phyloP scores from a whole-genome alignment of 768 basidiomycete species.

The Baorangia bicolor region DNA sequence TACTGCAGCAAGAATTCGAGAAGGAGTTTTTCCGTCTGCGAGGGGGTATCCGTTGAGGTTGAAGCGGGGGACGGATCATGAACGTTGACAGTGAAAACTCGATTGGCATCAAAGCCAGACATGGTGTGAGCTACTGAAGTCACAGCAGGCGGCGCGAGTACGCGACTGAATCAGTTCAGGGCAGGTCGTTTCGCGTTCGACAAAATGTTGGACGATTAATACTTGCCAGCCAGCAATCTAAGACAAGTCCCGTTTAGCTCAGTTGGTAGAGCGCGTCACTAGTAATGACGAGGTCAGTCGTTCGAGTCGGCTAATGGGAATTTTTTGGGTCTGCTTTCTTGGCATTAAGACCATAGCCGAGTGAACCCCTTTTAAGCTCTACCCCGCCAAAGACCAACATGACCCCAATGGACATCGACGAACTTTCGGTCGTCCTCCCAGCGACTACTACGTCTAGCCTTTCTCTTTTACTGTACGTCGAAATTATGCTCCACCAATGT shows the following conservation, averaged over 20 bases:
- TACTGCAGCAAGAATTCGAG: conserved; percentile 87
- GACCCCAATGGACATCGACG: conserved; percentile 76
- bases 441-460: conserved; percentile 71
- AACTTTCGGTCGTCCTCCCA: conserved; percentile 70
- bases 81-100: conserved; percentile 78
- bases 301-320: conserved; percentile 44
- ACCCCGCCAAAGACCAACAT: conserved; percentile 26
- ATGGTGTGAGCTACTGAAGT: conserved; percentile 37
- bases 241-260: conserved; percentile 38
- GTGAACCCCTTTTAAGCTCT: not conserved
- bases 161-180: conserved; percentile 27
- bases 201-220: not conserved
- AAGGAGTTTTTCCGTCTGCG: conserved; percentile 77
- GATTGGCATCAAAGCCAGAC: conserved; percentile 88
- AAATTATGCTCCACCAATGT: not conserved
- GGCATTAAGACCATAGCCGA: not conserved
- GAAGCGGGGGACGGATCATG: conserved; percentile 56
- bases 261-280: conserved; percentile 52
- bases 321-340: conserved; percentile 9
- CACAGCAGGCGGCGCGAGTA: not conserved
- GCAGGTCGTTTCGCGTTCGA: conserved; percentile 30
- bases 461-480: conserved; percentile 67
- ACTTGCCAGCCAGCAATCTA: not conserved
- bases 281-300: conserved; percentile 47
- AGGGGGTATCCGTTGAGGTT: conserved; percentile 65